These are phyloP conservation scores for Aspergillus ruber DNA, from an alignment of 2,329 filamentous ascomycete genomes.

Conservation along the genomic window DNA sequence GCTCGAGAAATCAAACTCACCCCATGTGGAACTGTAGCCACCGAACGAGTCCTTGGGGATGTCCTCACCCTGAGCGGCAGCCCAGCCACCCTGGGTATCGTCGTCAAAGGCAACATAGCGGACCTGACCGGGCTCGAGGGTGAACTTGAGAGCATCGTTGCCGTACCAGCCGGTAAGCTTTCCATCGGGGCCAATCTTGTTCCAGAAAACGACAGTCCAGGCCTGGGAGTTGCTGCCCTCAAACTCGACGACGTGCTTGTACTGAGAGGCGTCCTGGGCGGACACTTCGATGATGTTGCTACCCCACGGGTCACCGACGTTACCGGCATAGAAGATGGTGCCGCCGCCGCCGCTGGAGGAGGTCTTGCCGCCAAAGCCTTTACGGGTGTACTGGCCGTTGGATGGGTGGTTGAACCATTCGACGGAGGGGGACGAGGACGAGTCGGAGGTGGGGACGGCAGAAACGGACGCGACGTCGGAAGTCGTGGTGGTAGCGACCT, in stretches of 20 bases:
- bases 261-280: constrained; percentile 23
- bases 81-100: constrained; percentile 32
- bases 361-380: constrained; percentile 28
- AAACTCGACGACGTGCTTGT: constrained; percentile 32
- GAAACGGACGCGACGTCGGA: constrained; percentile 1
- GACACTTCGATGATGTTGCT: constrained; percentile 36
- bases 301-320: constrained; percentile 33
- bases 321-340: constrained; percentile 26
- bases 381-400: constrained; percentile 16
- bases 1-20: constrained; percentile 35
- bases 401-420: constrained; percentile 18
- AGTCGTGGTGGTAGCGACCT: constrained; percentile 7
- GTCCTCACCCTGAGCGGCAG: constrained; percentile 20
- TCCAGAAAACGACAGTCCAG: constrained; percentile 36
- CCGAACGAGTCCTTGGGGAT: constrained; percentile 24
- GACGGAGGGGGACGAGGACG: constrained; percentile 6
- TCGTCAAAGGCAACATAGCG: constrained; percentile 34
- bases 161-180: constrained; percentile 30
- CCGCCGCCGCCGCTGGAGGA: constrained; percentile 8
- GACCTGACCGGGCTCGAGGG: constrained; percentile 21
- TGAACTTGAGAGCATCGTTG: constrained; percentile 28
- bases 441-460: constrained; percentile 10
- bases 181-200: constrained; percentile 30
- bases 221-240: constrained; percentile 24
- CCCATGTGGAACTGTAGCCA: constrained; percentile 34